Conservation (phyloP, 2,329 filamentous ascomycete species). For the Ceratocystis eucalypticola region DNA sequence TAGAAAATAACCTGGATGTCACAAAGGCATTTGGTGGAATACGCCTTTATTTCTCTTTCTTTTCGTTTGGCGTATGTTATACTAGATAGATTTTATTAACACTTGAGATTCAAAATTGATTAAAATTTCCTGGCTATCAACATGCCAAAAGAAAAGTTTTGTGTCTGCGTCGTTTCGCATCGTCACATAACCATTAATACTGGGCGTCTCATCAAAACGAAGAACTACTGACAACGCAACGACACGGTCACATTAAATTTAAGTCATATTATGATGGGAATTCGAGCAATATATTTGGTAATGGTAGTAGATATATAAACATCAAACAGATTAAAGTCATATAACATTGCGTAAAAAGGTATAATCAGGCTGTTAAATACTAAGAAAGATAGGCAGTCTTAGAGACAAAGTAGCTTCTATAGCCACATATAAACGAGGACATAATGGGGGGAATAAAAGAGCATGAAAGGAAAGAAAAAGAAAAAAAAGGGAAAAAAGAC, state of each 20-base stretch:
- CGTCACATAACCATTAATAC: no score
- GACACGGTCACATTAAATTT: no score
- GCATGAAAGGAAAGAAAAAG: neutral
- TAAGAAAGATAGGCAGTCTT: neutral
- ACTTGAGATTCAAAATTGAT: no score
- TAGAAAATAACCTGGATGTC: neutral
- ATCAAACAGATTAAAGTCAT: neutral
- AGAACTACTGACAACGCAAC: no score
- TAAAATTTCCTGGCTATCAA: no score
- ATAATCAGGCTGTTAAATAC: constrained; percentile 1
- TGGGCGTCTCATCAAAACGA: no score
- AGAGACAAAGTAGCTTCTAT: neutral
- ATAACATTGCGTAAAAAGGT: neutral
- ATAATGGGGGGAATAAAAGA: neutral
- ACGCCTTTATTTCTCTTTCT: neutral
- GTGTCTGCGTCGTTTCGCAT: no score
- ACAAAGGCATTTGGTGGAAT: neutral
- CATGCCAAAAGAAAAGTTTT: no score
- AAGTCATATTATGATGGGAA: neutral
- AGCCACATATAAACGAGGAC: neutral
- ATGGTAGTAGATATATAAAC: neutral
- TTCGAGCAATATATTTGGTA: neutral
- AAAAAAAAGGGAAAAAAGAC: neutral
- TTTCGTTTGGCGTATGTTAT: neutral
- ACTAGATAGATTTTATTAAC: neutral